Evolutionary conservation across 2,329 filamentous ascomycete species (phyloP).

Genomic region (Anthostomella pinea): DNA sequence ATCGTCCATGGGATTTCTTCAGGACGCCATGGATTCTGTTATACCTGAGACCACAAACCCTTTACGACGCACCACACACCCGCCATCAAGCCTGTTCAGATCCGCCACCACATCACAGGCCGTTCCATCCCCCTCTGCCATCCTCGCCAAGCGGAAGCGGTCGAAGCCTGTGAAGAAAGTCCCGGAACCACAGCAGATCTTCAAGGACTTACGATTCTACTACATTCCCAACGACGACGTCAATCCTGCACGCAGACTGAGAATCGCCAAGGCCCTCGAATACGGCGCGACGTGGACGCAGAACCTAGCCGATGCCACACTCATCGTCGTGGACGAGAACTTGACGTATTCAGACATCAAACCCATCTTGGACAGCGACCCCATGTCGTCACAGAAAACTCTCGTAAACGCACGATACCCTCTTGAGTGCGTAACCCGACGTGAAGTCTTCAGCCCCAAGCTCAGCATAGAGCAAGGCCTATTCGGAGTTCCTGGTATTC

Average conservation of each 20-base stretch:
- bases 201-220: conserved; percentile 62
- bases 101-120: conserved; percentile 18
- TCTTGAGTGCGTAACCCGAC: conserved; percentile 63
- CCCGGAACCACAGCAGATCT: conserved; percentile 54
- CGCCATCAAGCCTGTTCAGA: conserved; percentile 15
- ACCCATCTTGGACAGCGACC: conserved; percentile 45
- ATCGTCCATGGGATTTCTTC: too few relatives aligned
- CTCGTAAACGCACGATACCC: conserved; percentile 69
- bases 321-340: conserved; percentile 73
- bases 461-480: conserved; percentile 53
- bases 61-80: conserved; percentile 8
- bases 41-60: conserved; percentile 21
- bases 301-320: conserved; percentile 61
- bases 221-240: conserved; percentile 82
- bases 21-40: conserved; percentile 9
- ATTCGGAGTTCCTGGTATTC: conserved; percentile 57
- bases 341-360: conserved; percentile 64
- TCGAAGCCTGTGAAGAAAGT: conserved; percentile 40
- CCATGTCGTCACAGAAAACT: conserved; percentile 37
- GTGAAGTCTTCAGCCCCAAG: conserved; percentile 54
- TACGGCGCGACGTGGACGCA: conserved; percentile 72
- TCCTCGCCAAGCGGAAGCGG: conserved; percentile 47
- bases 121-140: conserved; percentile 19
- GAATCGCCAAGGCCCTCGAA: conserved; percentile 72
- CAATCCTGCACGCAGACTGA: conserved; percentile 61